phyloP scores from a whole-genome alignment of 495 filamentous ascomycete genomes.

The Pseudoneurospora amorphoporcata region DNA sequence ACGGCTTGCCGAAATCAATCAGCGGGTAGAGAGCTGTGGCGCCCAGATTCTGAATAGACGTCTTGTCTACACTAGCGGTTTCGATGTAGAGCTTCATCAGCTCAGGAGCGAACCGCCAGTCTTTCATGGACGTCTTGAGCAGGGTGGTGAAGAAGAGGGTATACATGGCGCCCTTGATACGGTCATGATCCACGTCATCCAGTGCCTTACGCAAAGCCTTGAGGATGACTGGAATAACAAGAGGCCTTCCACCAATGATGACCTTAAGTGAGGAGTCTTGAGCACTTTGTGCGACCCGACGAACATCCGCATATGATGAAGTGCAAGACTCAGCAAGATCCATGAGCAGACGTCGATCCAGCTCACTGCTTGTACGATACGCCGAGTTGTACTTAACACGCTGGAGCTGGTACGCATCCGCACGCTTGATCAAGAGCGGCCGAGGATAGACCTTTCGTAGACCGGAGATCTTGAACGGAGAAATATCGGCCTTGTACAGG shows the following conservation, averaged over 20 bases:
- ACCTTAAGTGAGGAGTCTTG: conserved; percentile 91
- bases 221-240: conserved; percentile 82
- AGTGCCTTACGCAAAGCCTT: conserved; percentile 71
- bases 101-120: conserved; percentile 86
- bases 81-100: conserved; percentile 82
- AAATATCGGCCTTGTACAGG: conserved; percentile 72
- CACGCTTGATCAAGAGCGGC: conserved; percentile 76
- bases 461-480: conserved; percentile 88
- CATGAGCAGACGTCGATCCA: conserved; percentile 73
- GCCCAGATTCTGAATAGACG: conserved; percentile 86
- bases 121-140: conserved; percentile 72
- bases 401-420: conserved; percentile 89
- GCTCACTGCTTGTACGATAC: conserved; percentile 68
- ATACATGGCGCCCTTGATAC: conserved; percentile 91
- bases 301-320: conserved; percentile 91
- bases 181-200: conserved; percentile 67
- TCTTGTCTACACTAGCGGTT: conserved; percentile 80
- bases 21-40: conserved; percentile 71
- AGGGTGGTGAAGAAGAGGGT: conserved; percentile 81
- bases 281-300: conserved; percentile 82
- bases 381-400: conserved; percentile 86
- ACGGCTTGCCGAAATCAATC: conserved; percentile 78
- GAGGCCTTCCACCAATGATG: conserved; percentile 70
- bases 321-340: conserved; percentile 87
- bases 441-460: conserved; percentile 86